phyloP scores from a whole-genome alignment of 768 basidiomycete genomes.

The Xerocomellus chrysenteron region DNA sequence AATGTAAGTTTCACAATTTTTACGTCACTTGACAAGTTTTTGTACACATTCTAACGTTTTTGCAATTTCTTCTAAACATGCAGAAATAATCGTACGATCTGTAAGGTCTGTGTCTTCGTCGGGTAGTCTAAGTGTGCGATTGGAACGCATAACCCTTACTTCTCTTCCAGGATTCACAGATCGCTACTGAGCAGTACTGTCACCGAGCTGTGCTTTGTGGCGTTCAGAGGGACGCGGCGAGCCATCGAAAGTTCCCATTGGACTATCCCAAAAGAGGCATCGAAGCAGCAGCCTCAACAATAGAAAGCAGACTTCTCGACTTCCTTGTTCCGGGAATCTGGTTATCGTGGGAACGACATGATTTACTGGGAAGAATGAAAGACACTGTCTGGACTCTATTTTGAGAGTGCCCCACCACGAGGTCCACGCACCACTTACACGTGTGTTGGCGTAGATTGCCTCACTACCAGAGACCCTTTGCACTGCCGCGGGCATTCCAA shows the following conservation, averaged over 20 bases:
- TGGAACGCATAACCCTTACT: neutral
- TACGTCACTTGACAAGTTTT: conserved; percentile 21
- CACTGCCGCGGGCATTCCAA: neutral
- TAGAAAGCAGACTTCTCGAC: conserved; percentile 18
- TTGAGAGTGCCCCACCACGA: conserved; percentile 11
- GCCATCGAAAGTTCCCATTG: conserved; percentile 3
- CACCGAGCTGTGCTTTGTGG: conserved; percentile 25
- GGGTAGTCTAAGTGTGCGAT: neutral
- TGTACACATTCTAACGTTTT: neutral
- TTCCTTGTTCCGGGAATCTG: conserved; percentile 20
- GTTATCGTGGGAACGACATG: conserved; percentile 11
- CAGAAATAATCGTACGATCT: neutral
- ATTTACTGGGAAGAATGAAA: conserved; percentile 5
- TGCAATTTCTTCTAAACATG: neutral
- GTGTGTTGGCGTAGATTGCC: conserved; percentile 1
- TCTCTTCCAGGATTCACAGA: too few relatives aligned
- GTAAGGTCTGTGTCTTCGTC: neutral
- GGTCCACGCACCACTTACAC: conserved; percentile 15
- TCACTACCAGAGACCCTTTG: neutral
- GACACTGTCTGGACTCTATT: conserved; percentile 1
- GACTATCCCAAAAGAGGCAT: neutral
- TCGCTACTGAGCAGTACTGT: neutral
- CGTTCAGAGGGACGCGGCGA: conserved; percentile 10
- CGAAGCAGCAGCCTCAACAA: conserved; percentile 17
- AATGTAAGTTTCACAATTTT: conserved; percentile 8